Conservation (phyloP, 1,139 yeast species). For the Sugiyamaella sp. region DNA sequence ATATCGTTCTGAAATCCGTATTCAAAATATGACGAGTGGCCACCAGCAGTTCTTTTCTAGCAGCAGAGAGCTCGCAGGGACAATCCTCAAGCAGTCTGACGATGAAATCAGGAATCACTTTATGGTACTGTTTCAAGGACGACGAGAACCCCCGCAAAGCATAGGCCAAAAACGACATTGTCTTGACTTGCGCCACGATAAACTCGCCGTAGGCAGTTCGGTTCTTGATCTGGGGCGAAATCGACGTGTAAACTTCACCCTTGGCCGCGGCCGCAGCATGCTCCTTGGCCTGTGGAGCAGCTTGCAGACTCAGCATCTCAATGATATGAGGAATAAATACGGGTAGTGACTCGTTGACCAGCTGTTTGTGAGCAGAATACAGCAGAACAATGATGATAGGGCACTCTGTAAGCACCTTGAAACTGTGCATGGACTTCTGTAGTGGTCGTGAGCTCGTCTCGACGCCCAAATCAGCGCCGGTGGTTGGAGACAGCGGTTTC, state of each 20-base stretch:
- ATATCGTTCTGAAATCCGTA: constrained; percentile 80
- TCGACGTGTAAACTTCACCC: constrained; percentile 56
- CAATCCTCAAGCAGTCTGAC: constrained; percentile 89
- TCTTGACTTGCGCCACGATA: constrained; percentile 93
- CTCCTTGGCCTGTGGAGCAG: constrained; percentile 70
- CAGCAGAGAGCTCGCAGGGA: constrained; percentile 92
- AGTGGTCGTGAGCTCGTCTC: constrained; percentile 47
- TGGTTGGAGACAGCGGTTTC: constrained; percentile 49
- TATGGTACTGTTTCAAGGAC: constrained; percentile 63
- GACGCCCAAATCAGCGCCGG: constrained; percentile 40
- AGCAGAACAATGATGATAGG: constrained; percentile 95
- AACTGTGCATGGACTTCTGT: constrained; percentile 70
- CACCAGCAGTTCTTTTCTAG: constrained; percentile 88
- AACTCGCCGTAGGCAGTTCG: constrained; percentile 86
- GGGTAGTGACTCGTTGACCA: constrained; percentile 73
- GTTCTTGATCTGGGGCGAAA: constrained; percentile 70
- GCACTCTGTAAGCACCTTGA: constrained; percentile 92
- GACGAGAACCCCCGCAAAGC: constrained; percentile 84
- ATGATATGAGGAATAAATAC: constrained; percentile 81
- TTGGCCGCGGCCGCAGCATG: constrained; percentile 61
- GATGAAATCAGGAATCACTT: constrained; percentile 81
- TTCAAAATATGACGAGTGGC: constrained; percentile 94
- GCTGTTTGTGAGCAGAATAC: constrained; percentile 80
- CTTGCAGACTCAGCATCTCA: constrained; percentile 73
- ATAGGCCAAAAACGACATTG: constrained; percentile 93